Evolutionary conservation across 139 green algal species (phyloP).

Genomic region (Picochlorum sp.): DNA sequence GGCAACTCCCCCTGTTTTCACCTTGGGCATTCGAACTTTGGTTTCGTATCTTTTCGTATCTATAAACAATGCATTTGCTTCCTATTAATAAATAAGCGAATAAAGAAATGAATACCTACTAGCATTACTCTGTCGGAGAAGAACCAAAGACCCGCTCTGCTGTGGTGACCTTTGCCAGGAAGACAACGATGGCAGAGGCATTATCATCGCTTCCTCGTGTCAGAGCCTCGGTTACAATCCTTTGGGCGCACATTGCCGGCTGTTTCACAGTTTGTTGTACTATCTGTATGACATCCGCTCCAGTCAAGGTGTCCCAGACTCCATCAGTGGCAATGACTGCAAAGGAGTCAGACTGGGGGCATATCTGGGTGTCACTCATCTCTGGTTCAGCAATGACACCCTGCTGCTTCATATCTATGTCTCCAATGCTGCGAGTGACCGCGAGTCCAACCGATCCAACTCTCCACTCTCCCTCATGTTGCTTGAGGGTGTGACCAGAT

Average conservation of each 20-base stretch:
- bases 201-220: slow-evolving; percentile 69
- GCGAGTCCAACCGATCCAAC: slow-evolving; percentile 61
- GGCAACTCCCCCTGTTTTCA: too few species aligned
- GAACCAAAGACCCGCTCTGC: neutral
- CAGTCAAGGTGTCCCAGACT: slow-evolving; percentile 72
- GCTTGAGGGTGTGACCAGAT: slow-evolving; percentile 37
- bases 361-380: slow-evolving; percentile 38
- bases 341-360: slow-evolving; percentile 54
- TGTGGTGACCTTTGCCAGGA: neutral
- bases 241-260: slow-evolving; percentile 61
- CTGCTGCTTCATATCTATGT: slow-evolving; percentile 67
- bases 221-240: slow-evolving; percentile 69
- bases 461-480: slow-evolving; percentile 51
- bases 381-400: slow-evolving; percentile 73
- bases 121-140: neutral
- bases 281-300: slow-evolving; percentile 61
- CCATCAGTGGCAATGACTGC: slow-evolving; percentile 80
- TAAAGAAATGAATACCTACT: too few species aligned
- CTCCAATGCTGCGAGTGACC: slow-evolving; percentile 71
- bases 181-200: slow-evolving; percentile 59
- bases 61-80: too few species aligned
- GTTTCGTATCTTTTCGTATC: too few species aligned
- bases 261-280: slow-evolving; percentile 78
- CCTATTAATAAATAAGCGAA: too few species aligned
- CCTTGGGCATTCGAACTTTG: too few species aligned